These are phyloP conservation scores for Neonothopanus nambi DNA, from an alignment of 1,284 basidiomycete species.

Conservation along the genomic window DNA sequence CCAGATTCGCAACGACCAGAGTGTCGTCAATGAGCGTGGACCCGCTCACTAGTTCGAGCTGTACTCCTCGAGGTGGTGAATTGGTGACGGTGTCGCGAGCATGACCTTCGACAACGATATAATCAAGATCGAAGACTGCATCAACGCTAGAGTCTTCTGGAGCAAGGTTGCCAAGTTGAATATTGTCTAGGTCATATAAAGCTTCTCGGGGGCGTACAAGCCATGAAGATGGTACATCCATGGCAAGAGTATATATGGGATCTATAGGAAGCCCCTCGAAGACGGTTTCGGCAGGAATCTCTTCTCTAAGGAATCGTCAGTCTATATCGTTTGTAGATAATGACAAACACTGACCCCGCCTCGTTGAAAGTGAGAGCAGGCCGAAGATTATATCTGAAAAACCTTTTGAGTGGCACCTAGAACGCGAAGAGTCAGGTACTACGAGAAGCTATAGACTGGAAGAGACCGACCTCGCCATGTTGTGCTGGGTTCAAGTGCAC, in stretches of 20 bases:
- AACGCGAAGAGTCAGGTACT: slow-evolving; percentile 1
- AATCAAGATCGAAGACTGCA: slow-evolving; percentile 85
- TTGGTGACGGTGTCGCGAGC: slow-evolving; percentile 71
- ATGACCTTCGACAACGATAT: slow-evolving; percentile 92
- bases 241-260: slow-evolving; percentile 87
- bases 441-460: slow-evolving; percentile 18
- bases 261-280: slow-evolving; percentile 60
- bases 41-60: slow-evolving; percentile 71
- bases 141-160: slow-evolving; percentile 67
- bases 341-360: slow-evolving; percentile 59
- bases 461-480: slow-evolving; percentile 58
- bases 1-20: slow-evolving; percentile 91
- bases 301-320: slow-evolving; percentile 40
- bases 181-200: slow-evolving; percentile 94
- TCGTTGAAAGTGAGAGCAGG: slow-evolving; percentile 66
- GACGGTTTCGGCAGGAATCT: slow-evolving; percentile 48
- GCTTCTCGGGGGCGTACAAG: slow-evolving; percentile 89
- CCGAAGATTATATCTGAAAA: slow-evolving; percentile 82
- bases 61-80: slow-evolving; percentile 79
- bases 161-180: slow-evolving; percentile 75
- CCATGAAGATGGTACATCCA: slow-evolving; percentile 92
- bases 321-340: neutral
- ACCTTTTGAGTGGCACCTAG: slow-evolving; percentile 90
- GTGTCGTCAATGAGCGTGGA: slow-evolving; percentile 72
- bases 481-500: slow-evolving; percentile 76